These are phyloP conservation scores for Protomyces inundatus DNA, from an alignment of 1,139 yeast species.

Conservation along the genomic window DNA sequence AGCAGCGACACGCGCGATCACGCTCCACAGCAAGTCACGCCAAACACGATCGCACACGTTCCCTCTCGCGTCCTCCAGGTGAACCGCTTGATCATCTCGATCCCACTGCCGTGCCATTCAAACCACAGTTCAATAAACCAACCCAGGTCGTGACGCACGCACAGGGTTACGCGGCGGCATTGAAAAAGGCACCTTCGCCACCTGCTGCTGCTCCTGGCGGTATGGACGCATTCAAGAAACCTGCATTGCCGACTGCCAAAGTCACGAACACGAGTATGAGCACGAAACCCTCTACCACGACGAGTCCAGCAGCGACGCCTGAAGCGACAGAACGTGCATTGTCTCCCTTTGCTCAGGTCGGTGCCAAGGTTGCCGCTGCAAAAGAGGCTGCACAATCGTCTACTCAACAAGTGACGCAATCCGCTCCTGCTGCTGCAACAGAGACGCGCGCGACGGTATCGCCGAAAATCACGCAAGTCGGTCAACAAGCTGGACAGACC, in stretches of 20 bases:
- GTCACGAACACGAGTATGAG: no score
- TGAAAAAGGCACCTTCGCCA: conserved; percentile 19
- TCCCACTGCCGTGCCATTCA: conserved; percentile 16
- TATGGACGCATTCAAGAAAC: conserved; percentile 10
- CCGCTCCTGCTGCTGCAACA: neutral
- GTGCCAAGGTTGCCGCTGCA: no score
- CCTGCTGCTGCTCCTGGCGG: neutral
- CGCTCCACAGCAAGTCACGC: neutral
- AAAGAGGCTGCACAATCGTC: no score
- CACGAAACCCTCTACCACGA: no score
- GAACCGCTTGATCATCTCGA: neutral
- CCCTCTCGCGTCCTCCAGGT: neutral
- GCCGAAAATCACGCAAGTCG: neutral
- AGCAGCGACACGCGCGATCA: neutral
- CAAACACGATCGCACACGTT: neutral
- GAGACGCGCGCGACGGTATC: neutral
- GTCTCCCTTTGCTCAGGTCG: no score
- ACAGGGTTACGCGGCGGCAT: conserved; percentile 22
- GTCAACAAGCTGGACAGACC: neutral
- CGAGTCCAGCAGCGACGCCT: neutral
- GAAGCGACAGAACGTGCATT: no score
- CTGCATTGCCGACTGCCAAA: neutral
- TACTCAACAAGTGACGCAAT: no score
- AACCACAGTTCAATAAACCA: conserved; percentile 23
- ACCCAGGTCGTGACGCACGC: conserved; percentile 16